Base-by-base conservation (phyloP, 306 rosid species). In the Leucaena leucocephala region DNA sequence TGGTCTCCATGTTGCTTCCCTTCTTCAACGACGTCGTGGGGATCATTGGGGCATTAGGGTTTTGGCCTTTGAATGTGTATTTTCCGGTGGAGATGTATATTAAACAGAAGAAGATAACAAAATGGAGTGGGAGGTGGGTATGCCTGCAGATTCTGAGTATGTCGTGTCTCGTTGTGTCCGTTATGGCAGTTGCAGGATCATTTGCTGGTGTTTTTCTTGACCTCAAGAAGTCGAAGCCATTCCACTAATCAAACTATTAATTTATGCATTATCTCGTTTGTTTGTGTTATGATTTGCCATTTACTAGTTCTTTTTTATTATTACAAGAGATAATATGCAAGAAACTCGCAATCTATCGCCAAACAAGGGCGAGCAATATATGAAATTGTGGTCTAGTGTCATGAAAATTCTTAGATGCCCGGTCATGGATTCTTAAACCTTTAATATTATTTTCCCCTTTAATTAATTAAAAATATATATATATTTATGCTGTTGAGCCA, bases 11-110 rank as follows among this genome's bases (percentile, higher is more conserved):
- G 96, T 27, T 91, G 77, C 78, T 93, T 38, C 98, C 98, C 0
- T 93, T 93, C 83, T 91, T 93, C 78, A 93, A 93, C 49, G 96
- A 91, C 39, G 38, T 91, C 3, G 83, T 88, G 35, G 97, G 94
- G 45, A 57, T 93, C 3, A 82, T 93, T 36, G 97, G 97, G 49
- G 96, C 97, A 42, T 10, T 90, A 8, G 92, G 94, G 21, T 90
- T 92, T 80, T 92, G 97, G 97, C 97, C 97, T 49, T 82, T 90
- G 21, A 81, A 89, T 0, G 93, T 92, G 0, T 91, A 74, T 27
- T 27, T 27, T 27, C 27, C 27, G 27, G 27, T 27, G 27, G 27
- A 27, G 27, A 27, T 27, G 27, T 84, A 84, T 75, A 89, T 91
- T 55, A 33, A 6, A 15, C 94, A 91, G 75, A 90, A 54, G 91